A percentile compares a stretch with the other conserved stretches of the same genome.
phyloP scores from a whole-genome alignment of 176 grass and related monocot genomes.

The Calamus simplicifolius region DNA sequence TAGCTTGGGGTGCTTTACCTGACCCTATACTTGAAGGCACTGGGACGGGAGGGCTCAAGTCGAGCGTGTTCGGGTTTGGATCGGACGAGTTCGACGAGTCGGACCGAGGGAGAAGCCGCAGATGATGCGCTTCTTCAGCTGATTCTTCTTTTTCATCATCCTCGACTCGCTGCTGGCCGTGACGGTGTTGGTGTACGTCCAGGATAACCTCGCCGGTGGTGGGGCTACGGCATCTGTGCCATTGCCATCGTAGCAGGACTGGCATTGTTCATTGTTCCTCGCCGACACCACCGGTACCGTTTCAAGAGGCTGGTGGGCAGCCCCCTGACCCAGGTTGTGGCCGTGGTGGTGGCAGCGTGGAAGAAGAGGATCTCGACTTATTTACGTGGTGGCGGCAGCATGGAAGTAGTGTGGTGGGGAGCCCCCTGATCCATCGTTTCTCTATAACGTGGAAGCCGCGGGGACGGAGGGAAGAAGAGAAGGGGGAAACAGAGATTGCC shows the following conservation, averaged over 20 bases:
- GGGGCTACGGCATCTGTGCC: too few relatives aligned
- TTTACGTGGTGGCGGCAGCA: constrained; percentile 17
- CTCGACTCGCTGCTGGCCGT: constrained; percentile 14
- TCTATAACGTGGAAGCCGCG: constrained; percentile 24
- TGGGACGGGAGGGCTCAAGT: too few relatives aligned
- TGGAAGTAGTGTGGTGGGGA: too few relatives aligned
- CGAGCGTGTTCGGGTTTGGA: too few relatives aligned
- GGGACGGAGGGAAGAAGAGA: constrained; percentile 5
- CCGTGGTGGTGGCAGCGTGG: too few relatives aligned
- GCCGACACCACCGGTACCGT: constrained; percentile 29
- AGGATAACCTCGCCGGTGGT: constrained; percentile 9
- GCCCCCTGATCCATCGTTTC: constrained; percentile 11
- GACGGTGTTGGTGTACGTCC: constrained; percentile 11
- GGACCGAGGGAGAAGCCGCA: too few relatives aligned
- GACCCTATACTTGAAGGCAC: constrained; percentile 10
- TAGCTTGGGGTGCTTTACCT: too few relatives aligned
- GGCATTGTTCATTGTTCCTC: constrained; percentile 28
- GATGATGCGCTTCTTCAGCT: constrained; percentile 27
- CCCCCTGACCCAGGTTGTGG: too few relatives aligned
- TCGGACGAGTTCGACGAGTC: too few relatives aligned
- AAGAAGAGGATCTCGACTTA: too few relatives aligned
- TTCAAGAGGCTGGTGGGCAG: constrained; percentile 49
- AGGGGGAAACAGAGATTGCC: constrained; percentile 27
- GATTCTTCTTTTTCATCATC: constrained; percentile 20
- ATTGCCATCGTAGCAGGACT: constrained; percentile 15